Evolutionary conservation across 1,284 basidiomycete genomes (phyloP).

Genomic region (Rhodotorula sp.): DNA sequence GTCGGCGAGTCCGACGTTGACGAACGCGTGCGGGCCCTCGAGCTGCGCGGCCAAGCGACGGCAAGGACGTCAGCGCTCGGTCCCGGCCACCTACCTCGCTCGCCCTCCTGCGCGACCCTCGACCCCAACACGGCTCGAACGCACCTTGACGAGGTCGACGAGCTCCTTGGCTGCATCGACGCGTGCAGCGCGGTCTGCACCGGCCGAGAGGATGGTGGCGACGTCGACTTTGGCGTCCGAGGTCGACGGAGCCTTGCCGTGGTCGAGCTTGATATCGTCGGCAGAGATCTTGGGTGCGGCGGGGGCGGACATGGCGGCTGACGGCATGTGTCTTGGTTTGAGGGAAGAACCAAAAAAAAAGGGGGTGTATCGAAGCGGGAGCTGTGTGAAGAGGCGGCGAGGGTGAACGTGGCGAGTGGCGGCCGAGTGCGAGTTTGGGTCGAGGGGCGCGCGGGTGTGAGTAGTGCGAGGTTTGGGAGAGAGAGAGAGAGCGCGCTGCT

Average conservation of each 20-base stretch:
- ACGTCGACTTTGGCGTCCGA: constrained; percentile 51
- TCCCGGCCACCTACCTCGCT: too few relatives aligned
- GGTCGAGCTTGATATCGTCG: constrained; percentile 35
- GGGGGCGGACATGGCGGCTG: constrained; percentile 33
- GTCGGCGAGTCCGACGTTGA: constrained; percentile 71
- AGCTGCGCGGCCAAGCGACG: constrained; percentile 39
- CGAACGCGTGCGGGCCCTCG: constrained; percentile 59
- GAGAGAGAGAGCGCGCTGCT: too few relatives aligned
- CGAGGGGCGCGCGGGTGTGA: too few relatives aligned
- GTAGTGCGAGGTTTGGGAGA: background rate
- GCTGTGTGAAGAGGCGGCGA: background rate
- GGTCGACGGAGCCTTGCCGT: constrained; percentile 29
- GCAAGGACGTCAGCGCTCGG: background rate
- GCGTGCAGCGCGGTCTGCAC: constrained; percentile 47
- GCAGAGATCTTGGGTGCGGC: constrained; percentile 34
- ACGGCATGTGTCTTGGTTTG: constrained; percentile 25
- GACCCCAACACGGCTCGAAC: too few relatives aligned
- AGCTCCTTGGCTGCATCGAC: constrained; percentile 52
- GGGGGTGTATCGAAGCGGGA: background rate
- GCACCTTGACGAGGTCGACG: constrained; percentile 52
- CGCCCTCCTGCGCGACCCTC: too few relatives aligned
- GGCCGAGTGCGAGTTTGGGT: background rate
- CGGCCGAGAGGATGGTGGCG: constrained; percentile 47
- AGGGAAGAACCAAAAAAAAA: background rate
- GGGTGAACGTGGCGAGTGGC: background rate